Conservation (phyloP, 768 basidiomycete species). For the Saitozyma sp. region DNA sequence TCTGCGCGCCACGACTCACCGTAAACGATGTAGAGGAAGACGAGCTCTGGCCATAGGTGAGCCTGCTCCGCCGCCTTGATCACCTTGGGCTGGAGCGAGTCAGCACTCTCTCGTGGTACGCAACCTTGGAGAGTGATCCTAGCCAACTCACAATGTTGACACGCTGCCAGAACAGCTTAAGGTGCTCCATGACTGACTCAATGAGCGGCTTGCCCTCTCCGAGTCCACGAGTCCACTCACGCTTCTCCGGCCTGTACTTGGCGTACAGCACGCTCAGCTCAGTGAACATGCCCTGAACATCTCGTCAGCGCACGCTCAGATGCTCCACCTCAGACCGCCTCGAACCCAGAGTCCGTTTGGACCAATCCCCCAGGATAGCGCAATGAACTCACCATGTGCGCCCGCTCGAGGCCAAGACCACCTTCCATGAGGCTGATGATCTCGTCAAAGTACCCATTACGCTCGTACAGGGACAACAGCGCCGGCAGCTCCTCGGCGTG, state of each 20-base stretch:
- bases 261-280: constrained; percentile 87
- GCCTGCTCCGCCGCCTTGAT: constrained; percentile 94
- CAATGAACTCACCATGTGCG: constrained; percentile 62
- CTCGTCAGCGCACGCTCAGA: constrained; percentile 13
- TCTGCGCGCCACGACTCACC: constrained; percentile 70
- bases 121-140: background rate
- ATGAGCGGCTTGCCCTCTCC: constrained; percentile 4
- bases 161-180: constrained; percentile 82
- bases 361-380: background rate
- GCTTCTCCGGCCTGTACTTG: constrained; percentile 90
- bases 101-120: background rate
- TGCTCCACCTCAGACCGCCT: background rate
- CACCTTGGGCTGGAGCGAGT: constrained; percentile 70
- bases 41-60: constrained; percentile 96
- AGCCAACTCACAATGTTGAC: constrained; percentile 71
- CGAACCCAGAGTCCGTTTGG: background rate
- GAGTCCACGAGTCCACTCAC: constrained; percentile 58
- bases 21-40: constrained; percentile 98
- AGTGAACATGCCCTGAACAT: constrained; percentile 77
- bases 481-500: constrained; percentile 54
- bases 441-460: constrained; percentile 90
- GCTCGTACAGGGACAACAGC: constrained; percentile 80
- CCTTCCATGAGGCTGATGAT: constrained; percentile 88
- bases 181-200: constrained; percentile 88
- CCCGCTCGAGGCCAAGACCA: constrained; percentile 91